Base-by-base conservation (phyloP, 208 protist genomes). In the Leptomonas seymouri region DNA sequence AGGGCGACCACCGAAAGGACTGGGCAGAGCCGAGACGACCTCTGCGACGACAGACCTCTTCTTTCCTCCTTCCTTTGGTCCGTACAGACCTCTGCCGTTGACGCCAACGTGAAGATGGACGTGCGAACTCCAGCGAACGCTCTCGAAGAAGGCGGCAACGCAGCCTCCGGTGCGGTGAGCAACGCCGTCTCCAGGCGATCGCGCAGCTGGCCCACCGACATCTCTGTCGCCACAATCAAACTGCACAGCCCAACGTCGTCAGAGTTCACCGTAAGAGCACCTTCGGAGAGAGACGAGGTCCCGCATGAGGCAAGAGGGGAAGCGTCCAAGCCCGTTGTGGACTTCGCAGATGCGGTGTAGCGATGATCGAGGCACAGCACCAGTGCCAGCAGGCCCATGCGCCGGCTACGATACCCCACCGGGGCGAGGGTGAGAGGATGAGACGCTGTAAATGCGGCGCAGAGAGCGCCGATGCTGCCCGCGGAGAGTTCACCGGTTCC, bases 161-260 rank as follows among this genome's bases (percentile, higher is more conserved):
- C 44, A 0, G 2, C 12, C 14, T 49, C 44, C 12, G 41, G 58
- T 41, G 23, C 9, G 25, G 4, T 55, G 3, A 16, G 2, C 27
- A 87, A 61, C 34, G 56, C 56, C 28, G 3, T 51, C 59, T 84
- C 67, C 28, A 73, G 71, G 6, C 85, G 86, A 50, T 93, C 82
- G 18, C 88, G 49, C 42, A 91, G 48, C 71, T 95, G 85, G 1
- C 87, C 90, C 11, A 91, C 55, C 12, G 85, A 84, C 53, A 76
- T 78, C 72, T 82, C 84, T 5, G 64, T 74, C 16, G 83, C 85
- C 7, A 81, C 81, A 12, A 71, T 49, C 41, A 86, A 46, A 50
- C 80, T 85, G 69, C 82, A 86, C 34, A 89, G 67, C 16, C 70
- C 80, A 25, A 80, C 27, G 14, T 27, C 27, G 30, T 28, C 56